Conservation (phyloP, 177 flowering plant species). For the Telopea speciosissima region DNA sequence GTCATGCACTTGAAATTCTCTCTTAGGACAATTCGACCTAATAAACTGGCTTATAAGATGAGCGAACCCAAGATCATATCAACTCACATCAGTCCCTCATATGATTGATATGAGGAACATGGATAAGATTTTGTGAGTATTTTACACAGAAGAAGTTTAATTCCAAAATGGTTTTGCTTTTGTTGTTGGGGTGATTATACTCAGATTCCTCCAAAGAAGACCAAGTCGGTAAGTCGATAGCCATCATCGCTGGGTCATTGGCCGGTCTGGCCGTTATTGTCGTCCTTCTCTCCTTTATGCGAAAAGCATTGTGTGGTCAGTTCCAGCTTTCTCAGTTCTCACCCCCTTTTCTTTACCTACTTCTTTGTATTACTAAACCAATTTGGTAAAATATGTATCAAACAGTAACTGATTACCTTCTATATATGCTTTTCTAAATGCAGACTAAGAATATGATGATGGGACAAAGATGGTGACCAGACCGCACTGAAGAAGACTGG, state of each 20-base stretch:
- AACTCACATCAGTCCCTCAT: too few species aligned
- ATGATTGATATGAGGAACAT: neutral
- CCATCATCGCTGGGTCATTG: conserved; percentile 74
- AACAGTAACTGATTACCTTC: neutral
- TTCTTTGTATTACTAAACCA: too few species aligned
- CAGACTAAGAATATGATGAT: conserved; percentile 19
- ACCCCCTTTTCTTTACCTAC: neutral
- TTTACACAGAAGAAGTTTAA: neutral
- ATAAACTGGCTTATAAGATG: too few species aligned
- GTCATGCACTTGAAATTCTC: too few species aligned
- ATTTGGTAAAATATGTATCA: too few species aligned
- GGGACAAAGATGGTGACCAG: neutral
- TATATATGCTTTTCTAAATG: neutral
- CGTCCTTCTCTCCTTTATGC: conserved; percentile 64
- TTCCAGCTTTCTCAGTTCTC: neutral
- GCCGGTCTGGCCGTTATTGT: conserved; percentile 67
- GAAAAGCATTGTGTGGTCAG: conserved; percentile 50
- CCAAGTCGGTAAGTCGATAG: conserved; percentile 70
- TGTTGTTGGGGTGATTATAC: neutral
- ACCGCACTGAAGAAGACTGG: neutral
- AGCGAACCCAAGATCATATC: too few species aligned
- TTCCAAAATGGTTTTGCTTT: conserved; percentile 11
- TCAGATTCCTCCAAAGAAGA: conserved; percentile 64
- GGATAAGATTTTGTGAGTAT: neutral
- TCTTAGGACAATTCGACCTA: too few species aligned